These are phyloP conservation scores for Kwoniella pini DNA, from an alignment of 768 basidiomycete species.

Conservation along the genomic window DNA sequence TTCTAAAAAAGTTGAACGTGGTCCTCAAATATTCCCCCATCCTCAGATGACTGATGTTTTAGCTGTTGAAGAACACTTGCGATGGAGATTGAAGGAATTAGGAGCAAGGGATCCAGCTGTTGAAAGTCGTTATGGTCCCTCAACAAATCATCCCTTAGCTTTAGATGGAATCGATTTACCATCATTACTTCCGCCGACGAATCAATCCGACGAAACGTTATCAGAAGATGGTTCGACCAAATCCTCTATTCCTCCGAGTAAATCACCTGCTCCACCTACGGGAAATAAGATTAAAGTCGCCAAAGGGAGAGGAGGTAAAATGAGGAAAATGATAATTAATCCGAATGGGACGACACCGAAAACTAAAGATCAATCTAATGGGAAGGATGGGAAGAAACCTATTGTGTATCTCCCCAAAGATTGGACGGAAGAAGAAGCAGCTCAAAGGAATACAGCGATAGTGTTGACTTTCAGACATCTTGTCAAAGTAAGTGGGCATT, in stretches of 20 bases:
- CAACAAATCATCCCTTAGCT: slow-evolving; percentile 37
- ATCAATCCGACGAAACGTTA: slow-evolving; percentile 14
- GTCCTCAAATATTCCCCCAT: slow-evolving; percentile 46
- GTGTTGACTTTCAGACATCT: slow-evolving; percentile 53
- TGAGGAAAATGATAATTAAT: slow-evolving; percentile 32
- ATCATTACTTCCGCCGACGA: not conserved
- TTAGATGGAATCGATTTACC: slow-evolving; percentile 41
- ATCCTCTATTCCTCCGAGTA: not conserved
- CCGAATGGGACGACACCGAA: slow-evolving; percentile 25
- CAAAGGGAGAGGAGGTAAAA: slow-evolving; percentile 36
- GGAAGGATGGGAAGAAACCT: slow-evolving; percentile 26
- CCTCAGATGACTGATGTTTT: slow-evolving; percentile 55
- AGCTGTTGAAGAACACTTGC: slow-evolving; percentile 53
- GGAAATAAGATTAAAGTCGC: slow-evolving; percentile 32
- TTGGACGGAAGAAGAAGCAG: slow-evolving; percentile 48
- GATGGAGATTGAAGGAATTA: slow-evolving; percentile 54
- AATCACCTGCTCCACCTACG: not conserved
- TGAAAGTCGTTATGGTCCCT: slow-evolving; percentile 46
- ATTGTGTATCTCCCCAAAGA: slow-evolving; percentile 44
- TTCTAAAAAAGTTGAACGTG: not conserved
- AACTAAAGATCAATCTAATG: slow-evolving; percentile 16
- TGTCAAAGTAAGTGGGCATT: slow-evolving; percentile 50
- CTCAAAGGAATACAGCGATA: slow-evolving; percentile 50
- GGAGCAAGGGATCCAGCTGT: slow-evolving; percentile 51
- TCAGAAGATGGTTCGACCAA: slow-evolving; percentile 14